Evolutionary conservation across 2,329 filamentous ascomycete genomes (phyloP).

Genomic region (Scorias spongiosa): DNA sequence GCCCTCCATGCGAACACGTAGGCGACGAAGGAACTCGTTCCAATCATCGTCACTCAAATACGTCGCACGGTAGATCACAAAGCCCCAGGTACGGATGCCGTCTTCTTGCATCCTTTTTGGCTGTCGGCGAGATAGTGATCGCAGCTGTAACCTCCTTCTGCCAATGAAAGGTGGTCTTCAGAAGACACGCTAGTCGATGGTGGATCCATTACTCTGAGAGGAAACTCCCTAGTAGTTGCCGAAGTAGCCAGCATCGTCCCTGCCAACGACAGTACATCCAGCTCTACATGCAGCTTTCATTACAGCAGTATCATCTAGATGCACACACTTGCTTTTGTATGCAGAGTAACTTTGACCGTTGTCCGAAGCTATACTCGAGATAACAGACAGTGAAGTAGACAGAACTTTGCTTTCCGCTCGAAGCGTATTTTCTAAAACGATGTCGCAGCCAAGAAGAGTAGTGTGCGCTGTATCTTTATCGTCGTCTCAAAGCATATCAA

Average conservation of each 20-base stretch:
- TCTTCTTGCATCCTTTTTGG: conserved; percentile 4
- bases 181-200: no score
- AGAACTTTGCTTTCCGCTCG: background rate
- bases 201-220: no score
- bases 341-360: background rate
- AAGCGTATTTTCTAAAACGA: background rate
- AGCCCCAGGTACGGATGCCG: conserved; percentile 7
- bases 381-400: background rate
- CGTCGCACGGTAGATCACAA: conserved; percentile 8
- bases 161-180: no score
- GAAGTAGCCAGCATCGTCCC: conserved; percentile 1
- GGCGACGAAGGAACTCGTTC: conserved; percentile 4
- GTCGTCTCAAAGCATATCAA: background rate
- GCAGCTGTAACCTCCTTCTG: no score
- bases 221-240: no score
- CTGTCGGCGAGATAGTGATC: no score
- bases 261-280: background rate
- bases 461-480: background rate
- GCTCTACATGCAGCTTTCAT: background rate
- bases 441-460: background rate
- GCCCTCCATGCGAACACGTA: conserved; percentile 2
- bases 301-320: background rate
- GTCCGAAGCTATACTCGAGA: background rate
- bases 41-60: conserved; percentile 7
- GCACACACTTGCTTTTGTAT: background rate